Conservation (phyloP, 2,329 filamentous ascomycete species). For the Nemania sp. region DNA sequence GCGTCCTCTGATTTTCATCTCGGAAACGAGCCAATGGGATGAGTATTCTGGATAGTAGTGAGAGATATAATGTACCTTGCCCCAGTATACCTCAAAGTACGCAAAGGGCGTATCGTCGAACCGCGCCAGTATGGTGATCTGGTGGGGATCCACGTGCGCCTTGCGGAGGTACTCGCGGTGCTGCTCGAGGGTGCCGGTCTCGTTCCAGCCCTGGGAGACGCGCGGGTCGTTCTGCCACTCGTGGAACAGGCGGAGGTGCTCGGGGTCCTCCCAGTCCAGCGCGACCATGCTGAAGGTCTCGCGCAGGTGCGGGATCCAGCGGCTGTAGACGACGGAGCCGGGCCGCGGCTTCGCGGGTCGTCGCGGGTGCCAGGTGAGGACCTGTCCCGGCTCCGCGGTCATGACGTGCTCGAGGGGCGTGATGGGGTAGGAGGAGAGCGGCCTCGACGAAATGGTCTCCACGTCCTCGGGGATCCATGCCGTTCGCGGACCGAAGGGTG, state of each 20-base stretch:
- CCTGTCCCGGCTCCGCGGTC: conserved; percentile 42
- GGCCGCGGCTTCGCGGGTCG: conserved; percentile 73
- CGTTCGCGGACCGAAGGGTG: conserved; percentile 67
- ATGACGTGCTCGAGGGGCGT: conserved; percentile 55
- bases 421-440: conserved; percentile 53
- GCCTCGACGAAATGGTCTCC: conserved; percentile 38
- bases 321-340: conserved; percentile 74
- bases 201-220: conserved; percentile 79
- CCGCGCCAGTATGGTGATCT: conserved; percentile 69
- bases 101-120: conserved; percentile 75
- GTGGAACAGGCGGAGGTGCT: conserved; percentile 74
- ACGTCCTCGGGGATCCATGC: conserved; percentile 60
- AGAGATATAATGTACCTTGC: conserved; percentile 50
- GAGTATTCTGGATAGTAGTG: background rate
- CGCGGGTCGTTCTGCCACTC: conserved; percentile 84
- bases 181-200: conserved; percentile 75
- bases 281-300: conserved; percentile 80
- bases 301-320: conserved; percentile 75
- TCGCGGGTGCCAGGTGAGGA: conserved; percentile 65
- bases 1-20: too few species aligned
- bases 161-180: conserved; percentile 73
- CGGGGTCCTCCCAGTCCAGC: conserved; percentile 66
- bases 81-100: conserved; percentile 84
- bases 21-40: too few species aligned
- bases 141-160: conserved; percentile 72